Evolutionary conservation across 306 rosid species (phyloP), one percentile per base, ranked within the genome.

Genomic region (Macrotyloma uniflorum): DNA sequence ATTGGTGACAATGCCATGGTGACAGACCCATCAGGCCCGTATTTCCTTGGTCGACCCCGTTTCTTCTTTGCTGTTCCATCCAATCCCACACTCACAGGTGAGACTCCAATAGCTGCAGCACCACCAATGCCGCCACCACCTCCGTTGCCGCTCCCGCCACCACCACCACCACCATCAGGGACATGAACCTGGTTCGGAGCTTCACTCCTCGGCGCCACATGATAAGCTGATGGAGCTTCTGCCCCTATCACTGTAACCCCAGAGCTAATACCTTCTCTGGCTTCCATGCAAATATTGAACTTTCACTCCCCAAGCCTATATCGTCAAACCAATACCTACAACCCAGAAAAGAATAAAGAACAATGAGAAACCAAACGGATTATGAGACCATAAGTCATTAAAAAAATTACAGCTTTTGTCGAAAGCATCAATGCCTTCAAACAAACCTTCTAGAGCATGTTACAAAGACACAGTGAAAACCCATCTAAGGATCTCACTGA

Each of bases 21-120:
- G 19, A 87, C 94, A n/a, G 91, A 54, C 58, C 96, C 98, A 65
- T 90, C 98, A 1, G 89, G 90, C 2, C 93, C 96, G 49, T 91
- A 91, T 55, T 93, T 93, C 88, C 93, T 91, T 0, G 98, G 98
- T 72, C 98, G 87, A 8, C 98, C 98, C 16, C 98, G 77, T 80
- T 91, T 91, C 89, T 89, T 91, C 88, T 89, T 90, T 0, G 81
- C n/a, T 3, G 88, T 64, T 71, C 82, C 95, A 28, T 89, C 88
- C 68, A 80, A 33, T 30, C 93, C 97, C 19, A 74, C 88, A 76
- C 74, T 87, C 68, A 61, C 89, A 0, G 91, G 91, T 12, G 93
- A 70, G 4, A 79, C 80, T 13, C 64, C 86, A 43, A 74, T 50
- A 68, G 57, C 58, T 33, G 38, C 71, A 9, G 77, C 57, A 58